Evolutionary conservation across 106 monocot genomes (phyloP), one percentile per base, ranked within the genome.

Genomic region (Dendrobium chrysotoxum): DNA sequence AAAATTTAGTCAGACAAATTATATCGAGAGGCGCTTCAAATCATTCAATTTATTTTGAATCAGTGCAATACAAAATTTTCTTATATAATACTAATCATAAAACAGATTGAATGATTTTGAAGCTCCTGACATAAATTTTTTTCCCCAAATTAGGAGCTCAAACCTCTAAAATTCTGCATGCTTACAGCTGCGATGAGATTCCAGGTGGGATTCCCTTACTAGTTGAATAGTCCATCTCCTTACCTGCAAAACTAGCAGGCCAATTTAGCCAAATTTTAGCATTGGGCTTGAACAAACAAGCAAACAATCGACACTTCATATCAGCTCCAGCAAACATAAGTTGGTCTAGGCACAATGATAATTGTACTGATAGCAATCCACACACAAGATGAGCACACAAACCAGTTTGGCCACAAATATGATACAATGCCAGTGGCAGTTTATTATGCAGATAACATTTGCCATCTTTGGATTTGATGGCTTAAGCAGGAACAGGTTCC

Each of bases 401-500:
- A 25, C 12, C 15, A 23, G 23, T 64, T 64, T 6, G 5, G 31
- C 16, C 71, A 31, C 31, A 71, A 71, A 71, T 71, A 68, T 11
- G 26, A 71, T 71, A 71, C 71, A 71, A 38, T 31, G 35, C 35
- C 28, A 71, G 28, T 15, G 71, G 28, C 71, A 31, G 35, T 31
- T 71, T 71, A 71, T 71, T 71, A 71, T 28, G n/a, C 6, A 67
- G 7, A 18, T 11, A 67, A 7, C 0, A 25, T 26, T 67, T 25
- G 67, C 67, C 67, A 67, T 26, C 10, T 67, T 38, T 31, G 35
- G 31, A 71, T 28, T 2, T 28, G 0, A 38, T 12, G 68, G 12
- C 15, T 85, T 53, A 96, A 85, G 82, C 90, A 23, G 90, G 57
- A 68, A 91, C 91, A 41, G 89, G 81, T 79, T 92, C 82, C 2